Base-by-base conservation (phyloP, 495 filamentous ascomycete genomes). In the Sordaria brevicollis region DNA sequence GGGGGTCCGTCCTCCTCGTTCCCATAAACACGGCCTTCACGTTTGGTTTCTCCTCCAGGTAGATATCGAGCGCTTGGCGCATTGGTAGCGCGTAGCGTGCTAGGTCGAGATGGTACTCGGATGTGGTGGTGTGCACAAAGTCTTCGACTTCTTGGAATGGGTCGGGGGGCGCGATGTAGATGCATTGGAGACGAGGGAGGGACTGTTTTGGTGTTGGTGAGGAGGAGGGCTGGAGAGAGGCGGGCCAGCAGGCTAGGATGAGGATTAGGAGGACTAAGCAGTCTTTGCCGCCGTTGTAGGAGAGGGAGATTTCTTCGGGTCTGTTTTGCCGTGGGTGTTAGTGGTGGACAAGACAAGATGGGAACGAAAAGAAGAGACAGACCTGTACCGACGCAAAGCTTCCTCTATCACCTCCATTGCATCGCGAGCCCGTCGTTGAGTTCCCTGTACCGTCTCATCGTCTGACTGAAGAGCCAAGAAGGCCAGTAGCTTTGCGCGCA, bases 281-380 rank as follows among this genome's bases (percentile, higher is more conserved):
- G 87, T 99, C 95, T 79, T 99, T 99, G 57, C 95, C 95, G 81
- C 95, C 95, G 74, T 99, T 99, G 78, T 97, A 99, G 65, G 96
- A 96, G 70, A 99, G 84, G 10, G 94, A 93, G 65, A 98, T 84
- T 73, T 96, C 86, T 65, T 89, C 83, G 68, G 90, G 87, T 66
- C 92, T 93, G 71, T 73, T 29, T 62, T 4, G n/a, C n/a, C n/a
- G n/a, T 37, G 35, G 38, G n/a, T 34, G 65, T 66, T 33, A 36
- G 57, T 62, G 71, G 65, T 49, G 35, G 13, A 66, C 15, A 62
- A 67, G 39, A 71, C 49, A 9, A 11, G 36, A 29, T 21, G 33
- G 69, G 35, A 67, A 10, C 7, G 21, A 35, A 33, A 29, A 33
- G 39, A 33, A 54, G 41, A 21, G 33, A 79, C 82, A 54, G 78